Conservation (phyloP, 345 rosid genomes). For the Microcos paniculata region DNA sequence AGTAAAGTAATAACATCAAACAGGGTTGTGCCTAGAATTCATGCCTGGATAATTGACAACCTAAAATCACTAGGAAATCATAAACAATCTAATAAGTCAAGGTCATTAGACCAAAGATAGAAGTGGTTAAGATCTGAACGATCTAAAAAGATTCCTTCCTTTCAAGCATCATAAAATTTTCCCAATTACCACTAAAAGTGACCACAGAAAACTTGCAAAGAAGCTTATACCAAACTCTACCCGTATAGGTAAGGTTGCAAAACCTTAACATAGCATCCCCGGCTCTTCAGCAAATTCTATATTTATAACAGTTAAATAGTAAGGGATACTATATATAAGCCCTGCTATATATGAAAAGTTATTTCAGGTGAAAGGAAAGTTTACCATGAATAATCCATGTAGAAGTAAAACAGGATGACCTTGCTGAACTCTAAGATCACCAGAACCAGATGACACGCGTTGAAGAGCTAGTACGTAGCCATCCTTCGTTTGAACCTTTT, state of each 20-base stretch:
- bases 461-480: conserved; percentile 78
- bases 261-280: neutral
- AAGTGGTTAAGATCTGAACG: neutral
- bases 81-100: neutral
- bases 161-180: neutral
- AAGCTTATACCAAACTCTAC: neutral
- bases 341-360: neutral
- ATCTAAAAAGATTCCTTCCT: neutral
- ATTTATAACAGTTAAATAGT: neutral
- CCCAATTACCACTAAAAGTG: neutral
- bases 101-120: neutral
- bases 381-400: conserved; percentile 94
- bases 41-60: neutral
- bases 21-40: neutral
- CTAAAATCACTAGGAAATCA: neutral
- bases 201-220: neutral
- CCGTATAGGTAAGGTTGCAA: neutral
- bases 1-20: neutral
- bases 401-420: conserved; percentile 81
- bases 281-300: neutral
- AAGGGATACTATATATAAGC: neutral
- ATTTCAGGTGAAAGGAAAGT: neutral
- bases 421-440: conserved; percentile 21
- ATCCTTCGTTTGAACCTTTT: conserved; percentile 82
- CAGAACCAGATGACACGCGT: conserved; percentile 57